Base-by-base conservation (phyloP, 352 stramenopile genomes). In the Lagenidium sp. region DNA sequence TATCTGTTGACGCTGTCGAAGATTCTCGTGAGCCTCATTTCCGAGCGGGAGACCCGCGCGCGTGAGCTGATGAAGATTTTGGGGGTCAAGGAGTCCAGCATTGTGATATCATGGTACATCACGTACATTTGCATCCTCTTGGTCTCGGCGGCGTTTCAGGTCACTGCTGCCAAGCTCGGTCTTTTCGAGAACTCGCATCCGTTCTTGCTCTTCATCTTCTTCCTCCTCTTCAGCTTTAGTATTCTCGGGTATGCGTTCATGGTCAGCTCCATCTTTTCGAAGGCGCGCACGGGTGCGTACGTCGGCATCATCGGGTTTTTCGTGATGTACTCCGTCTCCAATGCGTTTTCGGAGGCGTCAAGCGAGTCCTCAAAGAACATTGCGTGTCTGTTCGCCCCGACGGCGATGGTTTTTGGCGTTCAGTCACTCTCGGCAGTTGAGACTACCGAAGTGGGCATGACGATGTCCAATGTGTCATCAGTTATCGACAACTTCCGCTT, bases 51-150 rank as follows among this genome's bases (percentile, higher is more conserved):
- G 47, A 66, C 47, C 0, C 55, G 74, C 8, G 62, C 84, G 36
- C 77, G 80, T 20, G 85, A 95, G 53, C 60, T 68, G 31, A 81
- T 95, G 53, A 79, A 81, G 54, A 76, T 82, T 36, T 81, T 98
- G 47, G 92, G 93, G 13, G 68, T 98, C 20, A 91, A 57, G 7
- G 73, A 89, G 38, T 61, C 46, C 12, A 58, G 53, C n/a, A 86
- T 89, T 39, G 58, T 84, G 15, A 38, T 65, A 20, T 78, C 63
- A 19, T 89, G 76, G 76, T 86, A 81, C 46, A 69, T 97, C 39
- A 94, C 84, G 22, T 96, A 96, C 67, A 54, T 82, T 3, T 23
- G 72, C 18, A 85, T 96, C 30, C 54, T 96, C 19, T 52, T 94
- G 13, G 31, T 90, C 13, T 66, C 74, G 0, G 63, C 67, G 0